Evolutionary conservation across 352 stramenopile species (phyloP).

Genomic region (Lagenidium sp.): DNA sequence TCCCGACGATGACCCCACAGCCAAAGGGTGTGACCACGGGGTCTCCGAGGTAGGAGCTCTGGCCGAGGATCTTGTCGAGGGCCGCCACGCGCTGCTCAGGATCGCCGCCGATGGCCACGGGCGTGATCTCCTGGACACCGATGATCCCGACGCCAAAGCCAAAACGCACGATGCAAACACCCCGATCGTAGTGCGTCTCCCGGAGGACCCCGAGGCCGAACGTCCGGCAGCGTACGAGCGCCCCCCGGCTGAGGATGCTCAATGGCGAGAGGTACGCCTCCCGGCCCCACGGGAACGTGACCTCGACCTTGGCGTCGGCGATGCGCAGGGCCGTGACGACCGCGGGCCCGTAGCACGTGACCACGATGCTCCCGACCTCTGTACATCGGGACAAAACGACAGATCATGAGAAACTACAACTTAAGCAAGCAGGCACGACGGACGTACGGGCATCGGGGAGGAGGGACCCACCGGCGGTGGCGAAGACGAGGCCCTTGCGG

Average conservation of each 20-base stretch:
- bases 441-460: too few relatives aligned
- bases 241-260: slow-evolving; percentile 33
- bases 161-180: slow-evolving; percentile 56
- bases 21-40: slow-evolving; percentile 67
- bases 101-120: slow-evolving; percentile 18
- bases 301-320: slow-evolving; percentile 41
- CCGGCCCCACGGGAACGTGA: slow-evolving; percentile 62
- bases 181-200: slow-evolving; percentile 42
- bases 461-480: slow-evolving; percentile 17
- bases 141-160: slow-evolving; percentile 50
- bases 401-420: too few relatives aligned
- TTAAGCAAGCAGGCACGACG: too few relatives aligned
- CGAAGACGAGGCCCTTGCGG: slow-evolving; percentile 43
- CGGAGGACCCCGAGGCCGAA: slow-evolving; percentile 62
- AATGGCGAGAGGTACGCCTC: slow-evolving; percentile 44
- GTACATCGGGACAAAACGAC: slow-evolving; percentile 1
- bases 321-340: slow-evolving; percentile 54
- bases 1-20: slow-evolving; percentile 17
- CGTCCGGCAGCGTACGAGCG: slow-evolving; percentile 31
- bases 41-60: slow-evolving; percentile 32
- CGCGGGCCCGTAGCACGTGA: slow-evolving; percentile 47
- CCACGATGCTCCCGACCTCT: slow-evolving; percentile 52
- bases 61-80: slow-evolving; percentile 11
- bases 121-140: slow-evolving; percentile 33
- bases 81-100: slow-evolving; percentile 8